A percentile compares a stretch with the other conserved stretches of the same genome.
phyloP scores from a whole-genome alignment of 768 basidiomycete genomes.

The Pleurotus djamor region DNA sequence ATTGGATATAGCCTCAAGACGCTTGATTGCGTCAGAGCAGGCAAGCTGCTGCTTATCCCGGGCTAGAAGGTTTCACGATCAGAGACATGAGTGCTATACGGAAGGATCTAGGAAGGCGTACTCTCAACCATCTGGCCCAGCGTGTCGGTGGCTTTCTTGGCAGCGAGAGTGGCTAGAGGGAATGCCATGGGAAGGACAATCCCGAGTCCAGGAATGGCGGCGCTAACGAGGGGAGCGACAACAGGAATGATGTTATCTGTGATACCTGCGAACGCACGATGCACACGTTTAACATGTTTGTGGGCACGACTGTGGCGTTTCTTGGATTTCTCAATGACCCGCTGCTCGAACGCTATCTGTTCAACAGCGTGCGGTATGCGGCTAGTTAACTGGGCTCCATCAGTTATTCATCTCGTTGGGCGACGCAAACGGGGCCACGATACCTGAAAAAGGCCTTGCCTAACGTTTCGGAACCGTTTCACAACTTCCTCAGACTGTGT shows the following conservation, averaged over 20 bases:
- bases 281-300: neutral
- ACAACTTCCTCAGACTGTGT: slow-evolving; percentile 1
- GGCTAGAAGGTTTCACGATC: neutral
- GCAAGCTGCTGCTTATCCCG: neutral
- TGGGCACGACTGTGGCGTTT: neutral
- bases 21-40: slow-evolving; percentile 1
- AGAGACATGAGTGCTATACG: no score
- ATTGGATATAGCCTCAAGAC: neutral
- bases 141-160: neutral
- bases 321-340: neutral
- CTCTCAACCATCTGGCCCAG: neutral
- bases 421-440: neutral
- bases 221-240: neutral
- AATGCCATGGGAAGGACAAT: neutral
- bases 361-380: slow-evolving; percentile 4
- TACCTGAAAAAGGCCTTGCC: slow-evolving; percentile 5
- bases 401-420: neutral
- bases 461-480: neutral
- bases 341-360: slow-evolving; percentile 1
- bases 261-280: neutral
- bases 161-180: neutral
- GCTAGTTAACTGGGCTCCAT: neutral
- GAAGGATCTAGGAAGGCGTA: neutral
- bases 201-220: slow-evolving; percentile 3
- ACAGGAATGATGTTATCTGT: neutral